phyloP scores from a whole-genome alignment of 768 basidiomycete species.

The Leccinum sublutescens region DNA sequence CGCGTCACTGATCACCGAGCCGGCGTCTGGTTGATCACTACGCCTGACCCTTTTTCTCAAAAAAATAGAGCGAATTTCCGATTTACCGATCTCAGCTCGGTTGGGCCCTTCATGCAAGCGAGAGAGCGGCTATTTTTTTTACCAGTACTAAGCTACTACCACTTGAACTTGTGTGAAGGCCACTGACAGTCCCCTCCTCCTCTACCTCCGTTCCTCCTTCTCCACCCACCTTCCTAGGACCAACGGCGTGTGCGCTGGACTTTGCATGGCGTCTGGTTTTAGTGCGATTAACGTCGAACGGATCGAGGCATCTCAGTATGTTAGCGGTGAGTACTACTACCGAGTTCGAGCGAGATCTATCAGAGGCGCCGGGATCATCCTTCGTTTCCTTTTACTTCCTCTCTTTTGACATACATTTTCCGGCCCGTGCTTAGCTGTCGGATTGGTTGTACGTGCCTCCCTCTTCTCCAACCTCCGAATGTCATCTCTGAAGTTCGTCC shows the following conservation, averaged over 20 bases:
- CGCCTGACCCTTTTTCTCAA: background rate
- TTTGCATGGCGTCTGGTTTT: slow-evolving; percentile 8
- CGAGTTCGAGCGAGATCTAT: background rate
- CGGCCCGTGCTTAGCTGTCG: slow-evolving; percentile 17
- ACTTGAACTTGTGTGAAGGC: too few species aligned
- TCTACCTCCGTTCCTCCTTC: background rate
- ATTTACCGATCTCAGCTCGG: background rate
- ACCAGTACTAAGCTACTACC: too few species aligned
- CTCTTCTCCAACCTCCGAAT: background rate
- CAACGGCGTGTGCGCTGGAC: background rate
- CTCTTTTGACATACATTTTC: background rate
- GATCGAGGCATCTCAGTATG: slow-evolving; percentile 21
- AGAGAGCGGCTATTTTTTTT: background rate
- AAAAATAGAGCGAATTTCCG: background rate
- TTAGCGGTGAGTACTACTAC: slow-evolving; percentile 22
- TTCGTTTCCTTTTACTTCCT: background rate
- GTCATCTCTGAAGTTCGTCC: background rate
- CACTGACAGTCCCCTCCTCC: background rate
- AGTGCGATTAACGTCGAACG: slow-evolving; percentile 1
- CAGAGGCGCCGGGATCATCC: background rate
- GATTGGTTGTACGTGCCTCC: slow-evolving; percentile 22
- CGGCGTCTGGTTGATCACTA: background rate
- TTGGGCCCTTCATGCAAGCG: background rate
- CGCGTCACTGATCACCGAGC: background rate
- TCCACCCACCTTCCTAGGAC: background rate